These are phyloP conservation scores for Ampelocalamus luodianensis DNA, from an alignment of 176 grass and related monocot species.

Conservation along the genomic window DNA sequence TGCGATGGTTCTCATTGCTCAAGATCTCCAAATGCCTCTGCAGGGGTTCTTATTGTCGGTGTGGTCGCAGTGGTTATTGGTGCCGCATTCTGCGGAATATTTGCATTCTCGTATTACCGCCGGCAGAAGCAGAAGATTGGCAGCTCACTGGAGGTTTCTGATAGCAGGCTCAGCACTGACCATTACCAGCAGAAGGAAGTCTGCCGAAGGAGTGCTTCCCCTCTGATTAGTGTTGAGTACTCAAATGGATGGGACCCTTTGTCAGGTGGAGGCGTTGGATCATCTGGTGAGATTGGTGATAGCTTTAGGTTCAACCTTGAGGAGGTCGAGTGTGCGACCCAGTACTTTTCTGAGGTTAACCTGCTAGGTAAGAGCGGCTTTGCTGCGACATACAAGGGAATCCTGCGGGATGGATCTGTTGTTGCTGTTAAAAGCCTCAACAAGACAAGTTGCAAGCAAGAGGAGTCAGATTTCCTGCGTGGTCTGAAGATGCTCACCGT, in stretches of 20 bases:
- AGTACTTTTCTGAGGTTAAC: conserved; percentile 94
- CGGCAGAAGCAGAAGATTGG: conserved; percentile 93
- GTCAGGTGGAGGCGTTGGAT: conserved; percentile 61
- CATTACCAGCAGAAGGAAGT: conserved; percentile 81
- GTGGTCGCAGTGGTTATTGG: conserved; percentile 54
- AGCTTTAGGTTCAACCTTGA: conserved; percentile 93
- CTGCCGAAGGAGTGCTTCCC: conserved; percentile 72
- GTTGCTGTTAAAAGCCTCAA: conserved; percentile 88
- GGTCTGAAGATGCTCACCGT: conserved; percentile 78
- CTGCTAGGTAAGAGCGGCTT: conserved; percentile 89
- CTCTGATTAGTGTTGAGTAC: conserved; percentile 89
- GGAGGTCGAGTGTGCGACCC: conserved; percentile 93
- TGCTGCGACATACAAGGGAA: conserved; percentile 77
- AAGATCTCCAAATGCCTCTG: conserved; percentile 46
- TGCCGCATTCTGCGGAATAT: conserved; percentile 54
- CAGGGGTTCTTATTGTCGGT: conserved; percentile 62
- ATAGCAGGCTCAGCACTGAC: conserved; percentile 93
- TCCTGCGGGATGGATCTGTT: conserved; percentile 72
- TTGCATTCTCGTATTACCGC: conserved; percentile 72
- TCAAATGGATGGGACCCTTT: conserved; percentile 72
- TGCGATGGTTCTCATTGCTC: conserved; percentile 47
- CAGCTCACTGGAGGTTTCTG: conserved; percentile 87
- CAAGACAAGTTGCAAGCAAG: conserved; percentile 94
- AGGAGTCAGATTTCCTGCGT: conserved; percentile 89
- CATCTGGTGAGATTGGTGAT: conserved; percentile 66